phyloP scores from a whole-genome alignment of 2,329 filamentous ascomycete genomes.

The Fusarium euwallaceae region DNA sequence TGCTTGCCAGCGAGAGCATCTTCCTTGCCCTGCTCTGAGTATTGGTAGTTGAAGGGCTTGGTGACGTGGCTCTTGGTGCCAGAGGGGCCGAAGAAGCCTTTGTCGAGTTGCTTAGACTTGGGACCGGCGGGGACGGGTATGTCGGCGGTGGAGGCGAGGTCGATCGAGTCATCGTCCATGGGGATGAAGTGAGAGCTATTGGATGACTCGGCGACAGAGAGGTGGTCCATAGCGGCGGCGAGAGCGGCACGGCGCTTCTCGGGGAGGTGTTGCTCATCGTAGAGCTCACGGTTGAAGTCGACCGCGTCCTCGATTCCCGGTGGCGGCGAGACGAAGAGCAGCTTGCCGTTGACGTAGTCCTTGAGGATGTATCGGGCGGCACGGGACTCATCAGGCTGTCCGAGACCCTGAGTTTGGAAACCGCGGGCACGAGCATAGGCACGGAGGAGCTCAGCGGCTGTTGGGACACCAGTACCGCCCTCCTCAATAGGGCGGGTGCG shows the following conservation, averaged over 20 bases:
- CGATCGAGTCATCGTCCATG: constrained; percentile 49
- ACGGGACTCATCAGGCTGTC: constrained; percentile 92
- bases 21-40: constrained; percentile 80
- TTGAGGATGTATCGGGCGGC: constrained; percentile 92
- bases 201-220: constrained; percentile 55
- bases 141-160: constrained; percentile 59
- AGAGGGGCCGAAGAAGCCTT: constrained; percentile 84
- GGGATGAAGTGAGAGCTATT: constrained; percentile 44
- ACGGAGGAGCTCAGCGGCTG: constrained; percentile 84
- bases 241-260: constrained; percentile 81
- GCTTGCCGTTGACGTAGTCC: constrained; percentile 96
- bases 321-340: constrained; percentile 91
- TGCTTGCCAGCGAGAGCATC: constrained; percentile 67
- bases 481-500: constrained; percentile 85
- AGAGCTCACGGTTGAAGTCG: constrained; percentile 91
- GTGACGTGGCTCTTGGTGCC: constrained; percentile 75
- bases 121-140: constrained; percentile 70
- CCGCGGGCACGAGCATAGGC: constrained; percentile 91
- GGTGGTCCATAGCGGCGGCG: constrained; percentile 61
- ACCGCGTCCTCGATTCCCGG: constrained; percentile 77
- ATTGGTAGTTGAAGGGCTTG: constrained; percentile 91
- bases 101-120: constrained; percentile 85
- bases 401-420: constrained; percentile 89
- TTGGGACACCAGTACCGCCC: constrained; percentile 89
- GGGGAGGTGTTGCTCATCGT: constrained; percentile 85